Conservation (phyloP, 768 basidiomycete species). For the Vishniacozyma victoriae region DNA sequence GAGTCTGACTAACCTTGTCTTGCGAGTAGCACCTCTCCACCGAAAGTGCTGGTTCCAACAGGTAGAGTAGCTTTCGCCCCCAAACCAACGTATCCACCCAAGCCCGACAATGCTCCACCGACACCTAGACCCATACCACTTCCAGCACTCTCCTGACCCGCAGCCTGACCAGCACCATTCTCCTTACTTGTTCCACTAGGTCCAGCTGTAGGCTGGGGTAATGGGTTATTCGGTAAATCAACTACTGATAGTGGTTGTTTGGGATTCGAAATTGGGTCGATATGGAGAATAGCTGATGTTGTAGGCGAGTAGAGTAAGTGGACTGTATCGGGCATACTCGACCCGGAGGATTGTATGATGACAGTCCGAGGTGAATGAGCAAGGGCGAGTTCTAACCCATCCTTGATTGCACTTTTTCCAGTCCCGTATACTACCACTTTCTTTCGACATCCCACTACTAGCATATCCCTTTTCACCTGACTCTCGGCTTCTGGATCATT, state of each 20-base stretch:
- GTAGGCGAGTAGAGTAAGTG: conserved; percentile 56
- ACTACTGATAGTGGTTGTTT: conserved; percentile 23
- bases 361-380: conserved; percentile 88
- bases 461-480: conserved; percentile 55
- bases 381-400: conserved; percentile 70
- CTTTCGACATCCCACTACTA: conserved; percentile 78
- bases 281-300: conserved; percentile 30
- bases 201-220: neutral
- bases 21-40: conserved; percentile 34
- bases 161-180: neutral
- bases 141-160: neutral
- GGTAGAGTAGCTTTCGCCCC: conserved; percentile 32
- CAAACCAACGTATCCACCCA: conserved; percentile 46
- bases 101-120: conserved; percentile 34
- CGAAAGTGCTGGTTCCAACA: conserved; percentile 28
- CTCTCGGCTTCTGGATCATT: conserved; percentile 16
- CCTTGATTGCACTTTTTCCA: conserved; percentile 60
- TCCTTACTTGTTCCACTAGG: neutral
- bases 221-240: conserved; percentile 16
- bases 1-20: conserved; percentile 30
- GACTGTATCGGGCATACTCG: conserved; percentile 60
- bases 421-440: conserved; percentile 79
- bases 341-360: conserved; percentile 69
- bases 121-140: conserved; percentile 21
- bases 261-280: conserved; percentile 23